These are phyloP conservation scores for Pittosporum tobira DNA, from an alignment of 129 eudicot genomes.

Conservation along the genomic window DNA sequence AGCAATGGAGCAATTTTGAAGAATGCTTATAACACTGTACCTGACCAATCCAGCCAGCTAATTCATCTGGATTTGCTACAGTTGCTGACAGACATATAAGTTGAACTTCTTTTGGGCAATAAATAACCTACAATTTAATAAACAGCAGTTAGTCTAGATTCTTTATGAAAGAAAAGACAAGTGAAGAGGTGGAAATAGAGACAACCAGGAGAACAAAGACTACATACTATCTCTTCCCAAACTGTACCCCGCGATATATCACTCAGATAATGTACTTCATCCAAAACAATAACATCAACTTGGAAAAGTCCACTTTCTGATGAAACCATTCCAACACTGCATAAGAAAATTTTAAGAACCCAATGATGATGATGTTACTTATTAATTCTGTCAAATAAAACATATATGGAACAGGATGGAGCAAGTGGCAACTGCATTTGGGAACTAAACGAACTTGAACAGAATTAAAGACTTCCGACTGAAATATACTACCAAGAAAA, in stretches of 20 bases:
- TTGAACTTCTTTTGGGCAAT: conserved; percentile 98
- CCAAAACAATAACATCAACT: conserved; percentile 96
- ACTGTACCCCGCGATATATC: conserved; percentile 99
- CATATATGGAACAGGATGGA: neutral
- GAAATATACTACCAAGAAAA: neutral
- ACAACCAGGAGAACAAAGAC: conserved; percentile 5
- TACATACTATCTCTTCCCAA: conserved; percentile 97
- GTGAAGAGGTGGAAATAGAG: neutral
- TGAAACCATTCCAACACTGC: conserved; percentile 86
- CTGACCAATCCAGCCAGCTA: conserved; percentile 99
- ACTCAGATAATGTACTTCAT: conserved; percentile 98
- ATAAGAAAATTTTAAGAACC: conserved; percentile 20
- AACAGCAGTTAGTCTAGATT: conserved; percentile 10
- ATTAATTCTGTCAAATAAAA: conserved; percentile 2
- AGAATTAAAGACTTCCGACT: neutral
- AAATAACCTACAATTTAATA: conserved; percentile 58
- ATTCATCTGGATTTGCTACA: conserved; percentile 96
- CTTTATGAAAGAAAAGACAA: neutral
- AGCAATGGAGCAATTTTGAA: neutral
- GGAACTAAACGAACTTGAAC: neutral
- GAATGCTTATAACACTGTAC: conserved; percentile 24
- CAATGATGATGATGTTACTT: neutral
- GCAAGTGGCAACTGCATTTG: conserved; percentile 1
- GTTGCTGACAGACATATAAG: conserved; percentile 96
- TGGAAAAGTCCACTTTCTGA: conserved; percentile 73